Evolutionary conservation across 352 stramenopile genomes (phyloP).

Genomic region (Phytophthora colocasiae): DNA sequence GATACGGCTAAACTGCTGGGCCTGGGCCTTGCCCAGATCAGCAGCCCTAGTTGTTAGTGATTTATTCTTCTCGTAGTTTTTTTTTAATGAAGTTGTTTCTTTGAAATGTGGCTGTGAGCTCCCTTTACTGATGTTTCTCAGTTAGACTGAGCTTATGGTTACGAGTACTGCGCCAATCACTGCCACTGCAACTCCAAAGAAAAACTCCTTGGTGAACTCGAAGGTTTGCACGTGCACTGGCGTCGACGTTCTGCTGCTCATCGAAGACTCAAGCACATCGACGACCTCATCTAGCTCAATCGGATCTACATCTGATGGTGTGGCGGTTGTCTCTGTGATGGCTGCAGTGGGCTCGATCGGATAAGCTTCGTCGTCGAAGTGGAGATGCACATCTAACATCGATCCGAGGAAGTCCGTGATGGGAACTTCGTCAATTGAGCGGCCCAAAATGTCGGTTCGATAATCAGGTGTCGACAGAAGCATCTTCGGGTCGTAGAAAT

Average conservation of each 20-base stretch:
- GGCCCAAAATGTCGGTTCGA: conserved; percentile 75
- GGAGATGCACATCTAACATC: conserved; percentile 81
- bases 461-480: conserved; percentile 85
- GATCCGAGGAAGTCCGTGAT: conserved; percentile 93
- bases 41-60: conserved; percentile 34
- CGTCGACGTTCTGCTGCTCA: background rate
- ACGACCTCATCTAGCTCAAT: conserved; percentile 1
- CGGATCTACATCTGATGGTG: too few relatives aligned
- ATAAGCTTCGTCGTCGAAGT: conserved; percentile 78
- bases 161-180: conserved; percentile 39
- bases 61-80: conserved; percentile 34
- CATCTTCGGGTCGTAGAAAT: conserved; percentile 86
- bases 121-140: background rate
- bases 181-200: conserved; percentile 31
- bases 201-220: conserved; percentile 56
- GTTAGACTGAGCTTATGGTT: conserved; percentile 48
- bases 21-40: background rate
- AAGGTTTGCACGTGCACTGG: conserved; percentile 32
- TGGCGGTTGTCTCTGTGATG: background rate
- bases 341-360: conserved; percentile 40
- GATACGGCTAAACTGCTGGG: conserved; percentile 26
- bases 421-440: conserved; percentile 71
- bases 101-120: background rate
- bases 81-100: conserved; percentile 25
- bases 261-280: conserved; percentile 1